Base-by-base conservation (phyloP, 306 rosid species). In the Citrullus amarus region DNA sequence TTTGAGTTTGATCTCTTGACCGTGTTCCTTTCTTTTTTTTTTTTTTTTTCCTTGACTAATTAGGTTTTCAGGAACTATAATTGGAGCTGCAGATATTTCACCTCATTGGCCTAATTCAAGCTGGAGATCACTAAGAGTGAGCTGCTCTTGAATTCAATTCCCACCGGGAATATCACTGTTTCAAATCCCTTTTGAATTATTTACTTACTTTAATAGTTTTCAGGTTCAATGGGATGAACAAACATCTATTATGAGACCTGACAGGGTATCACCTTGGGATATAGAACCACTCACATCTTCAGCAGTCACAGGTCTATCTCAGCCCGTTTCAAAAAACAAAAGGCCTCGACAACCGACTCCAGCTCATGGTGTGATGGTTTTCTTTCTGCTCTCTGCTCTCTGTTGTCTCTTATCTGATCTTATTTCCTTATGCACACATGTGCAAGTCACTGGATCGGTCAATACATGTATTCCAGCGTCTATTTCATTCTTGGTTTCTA, bases 171-270 rank as follows among this genome's bases (percentile, higher is more conserved):
- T 25, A 1, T 55, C 34, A 17, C 82, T 30, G 38, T 56, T 53
- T 76, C 59, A 50, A 58, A 58, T 68, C 72, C 39, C 77, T 63
- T 34, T 11, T 32, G 44, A 11, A 44, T 66, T 8, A 44, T 34
- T 79, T 48, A 60, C 50, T 25, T 39, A 30, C 44, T 56, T 76
- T 54, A 68, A 30, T 73, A 63, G 59, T 82, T 81, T 79, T 4
- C 85, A 95, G 99, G 99, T 92, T 83, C 97, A 92, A 82, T 95
- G 99, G 99, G 99, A 95, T 82, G 99, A 95, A 80, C 86, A 90
- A 75, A 85, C 97, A 62, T 79, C 98, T 53, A 81, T 91, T 84
- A 79, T 82, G 14, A 88, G 97, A 85, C 99, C 98, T 36, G 97
- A 91, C 25, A 90, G 93, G 87, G 97, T 95, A 79, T 95, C 98